A percentile compares a stretch with the other conserved stretches of the same genome.
Conservation (phyloP, 2,329 filamentous ascomycete species). For the Cercospora sojina region DNA sequence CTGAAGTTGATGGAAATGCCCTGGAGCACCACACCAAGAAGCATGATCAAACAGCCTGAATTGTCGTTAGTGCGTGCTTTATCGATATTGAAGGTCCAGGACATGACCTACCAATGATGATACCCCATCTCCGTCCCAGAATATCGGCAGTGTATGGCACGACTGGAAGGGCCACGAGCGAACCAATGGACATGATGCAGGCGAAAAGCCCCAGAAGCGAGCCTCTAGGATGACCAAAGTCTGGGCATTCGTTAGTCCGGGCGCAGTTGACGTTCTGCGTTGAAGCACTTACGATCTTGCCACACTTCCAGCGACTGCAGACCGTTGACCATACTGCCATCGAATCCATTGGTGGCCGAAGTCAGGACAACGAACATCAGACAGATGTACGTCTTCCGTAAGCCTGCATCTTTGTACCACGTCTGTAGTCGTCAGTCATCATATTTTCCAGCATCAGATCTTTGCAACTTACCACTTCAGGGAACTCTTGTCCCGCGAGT, state of each 20-base stretch:
- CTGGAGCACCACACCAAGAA: conserved; percentile 48
- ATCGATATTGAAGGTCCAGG: not conserved
- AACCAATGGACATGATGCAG: conserved; percentile 52
- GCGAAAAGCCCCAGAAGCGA: conserved; percentile 47
- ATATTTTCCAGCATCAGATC: not conserved
- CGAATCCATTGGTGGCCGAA: conserved; percentile 49
- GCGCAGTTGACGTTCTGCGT: not conserved
- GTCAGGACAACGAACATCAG: conserved; percentile 38
- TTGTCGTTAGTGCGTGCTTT: not conserved
- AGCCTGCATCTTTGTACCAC: conserved; percentile 36
- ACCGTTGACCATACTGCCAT: conserved; percentile 54
- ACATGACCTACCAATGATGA: conserved; percentile 45
- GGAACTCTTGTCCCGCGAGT: conserved; percentile 35
- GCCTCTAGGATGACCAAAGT: conserved; percentile 36
- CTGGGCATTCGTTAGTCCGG: conserved; percentile 5
- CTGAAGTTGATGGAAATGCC: conserved; percentile 41
- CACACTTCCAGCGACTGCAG: conserved; percentile 50
- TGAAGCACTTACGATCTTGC: conserved; percentile 40
- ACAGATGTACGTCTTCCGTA: conserved; percentile 37
- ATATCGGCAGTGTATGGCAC: conserved; percentile 51
- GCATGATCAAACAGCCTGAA: conserved; percentile 41
- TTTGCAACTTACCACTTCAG: conserved; percentile 26
- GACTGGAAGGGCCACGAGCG: conserved; percentile 49
- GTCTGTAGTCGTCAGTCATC: conserved; percentile 18
- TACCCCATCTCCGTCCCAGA: conserved; percentile 48